Base-by-base conservation (phyloP, 2,329 filamentous ascomycete genomes). In the Colletotrichum aenigma region DNA sequence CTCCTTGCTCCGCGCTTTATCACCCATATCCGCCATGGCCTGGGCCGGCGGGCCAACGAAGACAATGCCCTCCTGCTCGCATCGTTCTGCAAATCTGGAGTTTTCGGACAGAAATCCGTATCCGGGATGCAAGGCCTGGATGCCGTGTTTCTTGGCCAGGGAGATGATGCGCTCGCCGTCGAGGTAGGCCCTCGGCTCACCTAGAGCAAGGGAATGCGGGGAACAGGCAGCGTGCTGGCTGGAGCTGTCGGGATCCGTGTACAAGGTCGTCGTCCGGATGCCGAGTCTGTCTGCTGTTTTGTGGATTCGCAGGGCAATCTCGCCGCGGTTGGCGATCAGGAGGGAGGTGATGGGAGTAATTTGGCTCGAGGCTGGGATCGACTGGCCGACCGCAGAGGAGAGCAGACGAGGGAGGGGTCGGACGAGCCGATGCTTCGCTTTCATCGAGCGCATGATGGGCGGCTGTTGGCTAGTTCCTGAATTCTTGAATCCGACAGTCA, bases 61-160 rank as follows among this genome's bases (percentile, higher is more conserved):
- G 71, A 96, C 93, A 78, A 99, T 90, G 13, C 97, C 97, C 60
- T 96, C 96, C 80, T 97, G 93, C 80, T 94, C 94, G 83, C 96
- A 98, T 83, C 95, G 93, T 80, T 93, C 92, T 4, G 97, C 97
- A 83, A 99, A 99, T 7, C 89, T 92, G 9, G 96, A 93, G 85
- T 99, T 99, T 87, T 99, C 97, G 77, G 95, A 97, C 78, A 98
- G 87, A 82, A 98, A 99, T 58, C 97, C 97, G 87, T 99, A 99
- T 28, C 97, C 97, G 1, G 97, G 97, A 84, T 99, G 97, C 79
- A 99, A 93, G 6, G 95, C 96, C 83, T 96, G 92, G 81, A 97
- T 98, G 58, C 94, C 94, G 81, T 96, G 92, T 80, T 94, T 89
- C 86, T 96, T 96, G 16, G 96, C 97, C 74, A 98, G 92, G 32